These are phyloP conservation scores for Penicillium mononematosum DNA, from an alignment of 495 filamentous ascomycete species.

Conservation along the genomic window DNA sequence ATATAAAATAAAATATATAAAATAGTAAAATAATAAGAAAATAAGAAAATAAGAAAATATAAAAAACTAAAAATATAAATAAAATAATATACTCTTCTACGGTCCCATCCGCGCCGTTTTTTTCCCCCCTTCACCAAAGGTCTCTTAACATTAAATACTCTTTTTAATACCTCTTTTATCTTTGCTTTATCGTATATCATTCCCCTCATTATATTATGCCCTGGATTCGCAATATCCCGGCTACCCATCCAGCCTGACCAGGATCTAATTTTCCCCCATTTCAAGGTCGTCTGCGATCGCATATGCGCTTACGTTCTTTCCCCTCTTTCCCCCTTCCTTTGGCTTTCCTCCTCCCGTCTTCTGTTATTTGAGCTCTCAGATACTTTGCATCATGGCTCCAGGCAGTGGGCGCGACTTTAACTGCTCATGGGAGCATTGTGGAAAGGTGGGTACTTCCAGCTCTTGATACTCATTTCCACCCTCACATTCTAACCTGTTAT, in stretches of 20 bases:
- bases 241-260: constrained; percentile 24
- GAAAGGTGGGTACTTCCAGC: constrained; percentile 38
- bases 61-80: constrained; percentile 4
- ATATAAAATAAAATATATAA: constrained; percentile 10
- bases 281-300: constrained; percentile 14
- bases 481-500: not conserved
- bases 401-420: constrained; percentile 48
- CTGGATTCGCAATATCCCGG: constrained; percentile 20
- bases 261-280: constrained; percentile 12
- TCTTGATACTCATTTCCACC: not conserved
- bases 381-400: constrained; percentile 39
- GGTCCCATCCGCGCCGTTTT: constrained; percentile 31
- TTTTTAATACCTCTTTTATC: constrained; percentile 10
- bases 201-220: constrained; percentile 23
- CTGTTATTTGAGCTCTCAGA: not conserved
- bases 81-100: constrained; percentile 7
- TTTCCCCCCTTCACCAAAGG: constrained; percentile 18
- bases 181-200: constrained; percentile 2
- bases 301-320: constrained; percentile 19
- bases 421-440: constrained; percentile 48
- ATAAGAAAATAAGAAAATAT: not conserved
- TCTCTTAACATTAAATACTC: constrained; percentile 5
- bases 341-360: not conserved
- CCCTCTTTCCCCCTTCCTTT: constrained; percentile 7
- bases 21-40: constrained; percentile 1